Evolutionary conservation across 192 early-diverging fungal genomes (phyloP).

Genomic region (Backusella psychrophila): DNA sequence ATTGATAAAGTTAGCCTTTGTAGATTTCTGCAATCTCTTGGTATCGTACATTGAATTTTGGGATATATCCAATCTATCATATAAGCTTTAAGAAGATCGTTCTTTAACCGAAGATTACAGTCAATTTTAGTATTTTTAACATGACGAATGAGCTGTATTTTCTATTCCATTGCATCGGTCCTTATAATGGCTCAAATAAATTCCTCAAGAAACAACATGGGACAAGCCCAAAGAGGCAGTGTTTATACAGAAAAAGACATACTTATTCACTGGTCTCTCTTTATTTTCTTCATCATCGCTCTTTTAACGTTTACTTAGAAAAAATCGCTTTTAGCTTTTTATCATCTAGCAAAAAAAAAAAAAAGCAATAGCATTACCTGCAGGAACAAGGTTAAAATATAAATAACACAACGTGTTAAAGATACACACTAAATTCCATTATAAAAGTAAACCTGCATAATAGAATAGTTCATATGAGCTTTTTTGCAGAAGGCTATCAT

Average conservation of each 20-base stretch:
- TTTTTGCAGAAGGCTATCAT: background rate
- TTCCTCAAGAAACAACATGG: background rate
- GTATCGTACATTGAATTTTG: background rate
- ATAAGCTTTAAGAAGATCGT: background rate
- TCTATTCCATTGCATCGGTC: background rate
- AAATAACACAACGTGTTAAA: background rate
- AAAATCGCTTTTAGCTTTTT: background rate
- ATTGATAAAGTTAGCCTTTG: too few relatives aligned
- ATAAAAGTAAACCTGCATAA: background rate
- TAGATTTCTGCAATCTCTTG: background rate
- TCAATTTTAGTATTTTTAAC: background rate
- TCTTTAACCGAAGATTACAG: background rate
- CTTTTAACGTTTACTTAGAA: background rate
- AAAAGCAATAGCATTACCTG: background rate
- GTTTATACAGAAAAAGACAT: background rate
- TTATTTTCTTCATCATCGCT: background rate
- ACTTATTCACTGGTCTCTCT: background rate
- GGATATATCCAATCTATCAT: background rate
- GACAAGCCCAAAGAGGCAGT: background rate
- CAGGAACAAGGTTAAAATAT: background rate
- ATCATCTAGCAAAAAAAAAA: background rate
- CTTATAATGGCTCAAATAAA: background rate
- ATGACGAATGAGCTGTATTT: background rate
- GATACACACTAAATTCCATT: background rate
- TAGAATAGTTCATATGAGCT: background rate